These are phyloP conservation scores for Penicillium brevicompactum DNA, from an alignment of 2,329 filamentous ascomycete species.

Conservation along the genomic window DNA sequence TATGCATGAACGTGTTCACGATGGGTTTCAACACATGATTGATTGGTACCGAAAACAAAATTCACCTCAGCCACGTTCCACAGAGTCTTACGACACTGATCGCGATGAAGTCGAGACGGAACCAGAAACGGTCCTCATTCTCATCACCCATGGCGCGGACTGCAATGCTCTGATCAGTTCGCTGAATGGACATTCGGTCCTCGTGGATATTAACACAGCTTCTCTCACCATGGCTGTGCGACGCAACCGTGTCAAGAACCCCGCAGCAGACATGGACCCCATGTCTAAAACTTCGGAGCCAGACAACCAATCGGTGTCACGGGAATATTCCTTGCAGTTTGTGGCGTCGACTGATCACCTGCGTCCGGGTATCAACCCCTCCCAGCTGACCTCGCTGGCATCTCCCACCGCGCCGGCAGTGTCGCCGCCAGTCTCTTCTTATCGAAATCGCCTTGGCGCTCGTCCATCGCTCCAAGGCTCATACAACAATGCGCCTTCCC, in stretches of 20 bases:
- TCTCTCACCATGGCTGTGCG: conserved; percentile 86
- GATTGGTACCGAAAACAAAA: conserved; percentile 72
- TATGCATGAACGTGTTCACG: conserved; percentile 90
- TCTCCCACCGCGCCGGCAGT: conserved; percentile 25
- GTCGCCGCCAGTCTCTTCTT: conserved; percentile 28
- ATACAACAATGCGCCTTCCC: conserved; percentile 28
- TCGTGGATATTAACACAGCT: conserved; percentile 86
- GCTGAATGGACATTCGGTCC: conserved; percentile 84
- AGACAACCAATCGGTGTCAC: conserved; percentile 42
- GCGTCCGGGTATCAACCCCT: conserved; percentile 48
- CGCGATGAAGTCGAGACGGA: conserved; percentile 50
- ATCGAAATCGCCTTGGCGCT: conserved; percentile 36
- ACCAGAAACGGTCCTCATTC: conserved; percentile 74
- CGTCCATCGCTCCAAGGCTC: conserved; percentile 29
- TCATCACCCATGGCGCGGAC: conserved; percentile 93
- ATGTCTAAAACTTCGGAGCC: conserved; percentile 9
- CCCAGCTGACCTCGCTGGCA: conserved; percentile 26
- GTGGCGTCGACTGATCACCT: conserved; percentile 65
- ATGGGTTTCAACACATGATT: conserved; percentile 75
- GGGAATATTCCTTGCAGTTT: conserved; percentile 61
- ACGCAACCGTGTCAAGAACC: conserved; percentile 43
- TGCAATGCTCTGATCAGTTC: conserved; percentile 95
- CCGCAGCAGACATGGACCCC: conserved; percentile 6
- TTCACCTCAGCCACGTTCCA: conserved; percentile 14
- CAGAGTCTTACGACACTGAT: conserved; percentile 39